Conservation (phyloP, 768 basidiomycete genomes). For the Naganishia vaughanmartiniae region DNA sequence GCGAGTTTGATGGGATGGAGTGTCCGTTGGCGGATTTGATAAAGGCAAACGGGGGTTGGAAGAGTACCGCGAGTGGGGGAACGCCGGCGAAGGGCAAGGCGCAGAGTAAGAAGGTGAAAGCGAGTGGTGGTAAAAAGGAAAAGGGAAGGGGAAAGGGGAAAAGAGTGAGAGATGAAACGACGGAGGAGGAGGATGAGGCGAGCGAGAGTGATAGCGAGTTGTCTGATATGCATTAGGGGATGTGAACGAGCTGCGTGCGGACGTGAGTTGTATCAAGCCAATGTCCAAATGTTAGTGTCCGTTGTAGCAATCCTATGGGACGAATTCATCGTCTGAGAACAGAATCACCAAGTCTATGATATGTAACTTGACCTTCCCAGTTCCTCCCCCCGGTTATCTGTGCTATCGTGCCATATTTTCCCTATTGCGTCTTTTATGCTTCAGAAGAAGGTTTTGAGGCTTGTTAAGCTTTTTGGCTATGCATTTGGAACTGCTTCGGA, state of each 20-base stretch:
- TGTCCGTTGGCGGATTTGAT: conserved; percentile 30
- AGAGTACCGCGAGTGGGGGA: conserved; percentile 1
- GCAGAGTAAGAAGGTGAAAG: not conserved
- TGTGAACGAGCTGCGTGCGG: not conserved
- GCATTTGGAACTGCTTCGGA: too few relatives aligned
- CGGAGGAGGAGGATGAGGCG: conserved; percentile 20
- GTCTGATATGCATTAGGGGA: not conserved
- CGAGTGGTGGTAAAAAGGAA: not conserved
- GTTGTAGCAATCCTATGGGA: too few relatives aligned
- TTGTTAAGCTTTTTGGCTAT: not conserved
- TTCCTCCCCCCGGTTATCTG: too few relatives aligned
- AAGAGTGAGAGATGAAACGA: conserved; percentile 5
- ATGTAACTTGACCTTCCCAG: too few relatives aligned
- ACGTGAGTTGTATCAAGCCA: not conserved
- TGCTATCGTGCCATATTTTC: too few relatives aligned
- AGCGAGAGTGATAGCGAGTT: conserved; percentile 21
- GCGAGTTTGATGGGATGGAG: conserved; percentile 25
- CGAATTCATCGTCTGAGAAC: too few relatives aligned
- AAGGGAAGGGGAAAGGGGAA: conserved; percentile 29
- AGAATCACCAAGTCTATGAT: too few relatives aligned
- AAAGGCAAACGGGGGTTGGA: conserved; percentile 24
- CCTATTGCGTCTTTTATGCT: conserved; percentile 1
- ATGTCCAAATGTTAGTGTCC: not conserved
- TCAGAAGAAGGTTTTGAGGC: not conserved
- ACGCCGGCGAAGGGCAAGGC: conserved; percentile 20